phyloP scores from a whole-genome alignment of 192 early-diverging fungal species.

The Coemansia sp. region DNA sequence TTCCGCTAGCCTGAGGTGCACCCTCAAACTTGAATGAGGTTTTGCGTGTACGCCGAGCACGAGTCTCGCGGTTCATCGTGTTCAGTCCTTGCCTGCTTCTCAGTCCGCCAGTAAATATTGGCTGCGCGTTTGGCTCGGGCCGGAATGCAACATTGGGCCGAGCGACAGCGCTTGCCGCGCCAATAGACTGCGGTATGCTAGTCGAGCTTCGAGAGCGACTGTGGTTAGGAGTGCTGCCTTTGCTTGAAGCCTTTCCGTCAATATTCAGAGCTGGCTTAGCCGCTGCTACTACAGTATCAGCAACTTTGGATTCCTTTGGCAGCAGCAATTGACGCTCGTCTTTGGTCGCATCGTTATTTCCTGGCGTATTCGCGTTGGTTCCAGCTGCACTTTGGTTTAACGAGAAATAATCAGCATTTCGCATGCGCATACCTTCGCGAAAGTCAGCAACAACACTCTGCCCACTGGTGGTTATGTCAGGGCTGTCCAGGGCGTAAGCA shows the following conservation, averaged over 20 bases:
- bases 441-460: conserved; percentile 37
- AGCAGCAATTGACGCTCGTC: neutral
- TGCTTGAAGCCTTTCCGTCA: neutral
- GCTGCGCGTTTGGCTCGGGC: neutral
- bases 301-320: neutral
- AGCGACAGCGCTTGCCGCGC: neutral
- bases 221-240: neutral
- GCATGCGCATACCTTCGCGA: conserved; percentile 32
- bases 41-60: conserved; percentile 18
- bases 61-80: conserved; percentile 29
- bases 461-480: conserved; percentile 15
- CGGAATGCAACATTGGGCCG: neutral
- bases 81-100: conserved; percentile 21
- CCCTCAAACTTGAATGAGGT: conserved; percentile 13
- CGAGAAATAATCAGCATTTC: conserved; percentile 1
- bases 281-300: neutral
- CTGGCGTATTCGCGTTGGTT: neutral
- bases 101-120: conserved; percentile 19
- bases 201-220: conserved; percentile 1
- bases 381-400: neutral
- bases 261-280: neutral
- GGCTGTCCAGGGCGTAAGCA: conserved; percentile 18
- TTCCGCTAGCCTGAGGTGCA: neutral
- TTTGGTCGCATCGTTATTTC: neutral
- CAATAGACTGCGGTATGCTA: neutral